Base-by-base conservation (phyloP, 1,284 basidiomycete species). In the Austropuccinia psidii region DNA sequence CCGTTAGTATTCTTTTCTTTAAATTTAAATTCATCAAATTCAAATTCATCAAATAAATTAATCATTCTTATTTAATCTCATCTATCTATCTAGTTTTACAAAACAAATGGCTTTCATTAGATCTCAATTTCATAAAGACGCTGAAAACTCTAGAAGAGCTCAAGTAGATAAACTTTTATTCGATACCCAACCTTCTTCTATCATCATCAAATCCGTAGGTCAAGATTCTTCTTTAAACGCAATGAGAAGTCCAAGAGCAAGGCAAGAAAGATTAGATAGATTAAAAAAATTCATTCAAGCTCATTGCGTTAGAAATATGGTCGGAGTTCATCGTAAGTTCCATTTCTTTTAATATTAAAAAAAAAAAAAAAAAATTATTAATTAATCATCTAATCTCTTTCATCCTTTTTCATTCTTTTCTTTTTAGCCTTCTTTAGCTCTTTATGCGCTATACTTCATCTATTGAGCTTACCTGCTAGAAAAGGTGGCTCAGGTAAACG, bases 381-480 rank as follows among this genome's bases (percentile, higher is more conserved):
- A 11, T 45, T 45, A n/a, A 45, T n/a, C 11, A 45, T 45, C n/a
- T n/a, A 45, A 11, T 45, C 41, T 45, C 41, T 45, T 45, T 45
- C 41, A 49, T 19, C 15, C 29, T 39, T 13, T n/a, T 65, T 35
- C 17, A 31, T 75, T 47, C 74, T 75, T 0, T 74, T 74, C 1
- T 54, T 66, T 19, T 72, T 75, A 47, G 76, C 77, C 3, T 78
- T 78, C 55, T 77, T 77, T 33, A 49, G 64, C 17, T 68, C 61
- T 2, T 17, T 78, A 3, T 77, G 73, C 37, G 77, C 66, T 0
- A 68, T 68, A 15, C 52, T 78, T 37, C 75, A 69, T 68, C 29
- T 77, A 9, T 75, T 77, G 45, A 74, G 69, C n/a, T 27, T 76
- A 24, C 52, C 75, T 3, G 50, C 68, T 33, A 35, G 47, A 5